These are phyloP conservation scores for Pseudopithomyces chartarum DNA, from an alignment of 2,329 filamentous ascomycete genomes.

Conservation along the genomic window DNA sequence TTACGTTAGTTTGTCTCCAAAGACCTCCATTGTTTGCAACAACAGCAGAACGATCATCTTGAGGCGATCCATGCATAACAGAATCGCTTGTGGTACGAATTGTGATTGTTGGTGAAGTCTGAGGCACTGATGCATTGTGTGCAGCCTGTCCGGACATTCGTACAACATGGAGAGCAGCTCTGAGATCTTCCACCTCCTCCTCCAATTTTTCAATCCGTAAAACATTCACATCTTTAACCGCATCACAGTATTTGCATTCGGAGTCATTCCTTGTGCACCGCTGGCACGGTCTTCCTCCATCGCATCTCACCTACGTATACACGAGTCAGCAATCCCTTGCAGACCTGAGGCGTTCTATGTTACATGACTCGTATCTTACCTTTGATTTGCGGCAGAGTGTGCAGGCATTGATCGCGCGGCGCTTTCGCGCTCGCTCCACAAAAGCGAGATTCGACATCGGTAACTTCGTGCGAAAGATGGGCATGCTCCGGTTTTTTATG, in stretches of 20 bases:
- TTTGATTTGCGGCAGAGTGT: slow-evolving; percentile 34
- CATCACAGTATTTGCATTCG: slow-evolving; percentile 32
- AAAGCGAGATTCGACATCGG: slow-evolving; percentile 11
- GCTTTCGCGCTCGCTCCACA: slow-evolving; percentile 32
- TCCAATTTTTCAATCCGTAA: slow-evolving; percentile 35
- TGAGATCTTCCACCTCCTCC: slow-evolving; percentile 22
- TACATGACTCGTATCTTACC: background rate
- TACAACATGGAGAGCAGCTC: slow-evolving; percentile 16
- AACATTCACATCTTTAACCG: slow-evolving; percentile 28
- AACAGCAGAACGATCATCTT: background rate
- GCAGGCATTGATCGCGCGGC: slow-evolving; percentile 41
- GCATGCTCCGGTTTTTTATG: slow-evolving; percentile 2
- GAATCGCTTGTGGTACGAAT: slow-evolving; percentile 1
- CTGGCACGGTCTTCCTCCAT: slow-evolving; percentile 36
- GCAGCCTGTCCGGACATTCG: background rate
- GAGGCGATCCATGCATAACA: background rate
- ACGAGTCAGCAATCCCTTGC: background rate
- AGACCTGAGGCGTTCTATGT: background rate
- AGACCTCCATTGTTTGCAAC: background rate
- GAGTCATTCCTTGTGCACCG: slow-evolving; percentile 33
- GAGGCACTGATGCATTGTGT: background rate
- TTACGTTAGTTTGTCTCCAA: slow-evolving; percentile 4
- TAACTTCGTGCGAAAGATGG: slow-evolving; percentile 19
- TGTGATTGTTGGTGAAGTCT: slow-evolving; percentile 7
- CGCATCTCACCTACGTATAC: slow-evolving; percentile 31